These are phyloP conservation scores for Microdochium nivale DNA, from an alignment of 2,329 filamentous ascomycete species.

Conservation along the genomic window DNA sequence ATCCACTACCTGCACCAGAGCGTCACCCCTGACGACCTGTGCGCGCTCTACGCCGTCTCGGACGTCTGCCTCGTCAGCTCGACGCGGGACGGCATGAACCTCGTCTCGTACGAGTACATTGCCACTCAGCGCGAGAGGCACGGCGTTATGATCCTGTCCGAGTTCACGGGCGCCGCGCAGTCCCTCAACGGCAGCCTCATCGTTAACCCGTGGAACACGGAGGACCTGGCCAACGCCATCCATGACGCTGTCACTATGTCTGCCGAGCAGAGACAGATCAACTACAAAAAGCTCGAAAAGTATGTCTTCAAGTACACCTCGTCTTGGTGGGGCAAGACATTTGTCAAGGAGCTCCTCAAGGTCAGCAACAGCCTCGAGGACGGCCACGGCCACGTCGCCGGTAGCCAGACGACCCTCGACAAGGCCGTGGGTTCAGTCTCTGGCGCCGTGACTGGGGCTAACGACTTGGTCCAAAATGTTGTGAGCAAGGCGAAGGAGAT, in stretches of 20 bases:
- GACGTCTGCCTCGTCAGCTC: conserved; percentile 90
- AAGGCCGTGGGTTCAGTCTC: not conserved
- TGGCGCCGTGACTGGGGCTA: not conserved
- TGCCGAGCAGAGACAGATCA: conserved; percentile 74
- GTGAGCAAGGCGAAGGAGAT: not conserved
- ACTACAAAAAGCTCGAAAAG: conserved; percentile 85
- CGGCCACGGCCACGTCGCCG: not conserved
- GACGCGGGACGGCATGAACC: conserved; percentile 97
- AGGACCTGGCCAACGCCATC: conserved; percentile 86
- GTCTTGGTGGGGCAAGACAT: conserved; percentile 92
- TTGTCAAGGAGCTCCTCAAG: conserved; percentile 72
- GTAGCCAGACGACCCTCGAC: not conserved
- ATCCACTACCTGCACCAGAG: conserved; percentile 98
- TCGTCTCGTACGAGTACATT: conserved; percentile 98
- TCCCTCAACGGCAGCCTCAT: conserved; percentile 88
- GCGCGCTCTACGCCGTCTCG: conserved; percentile 84
- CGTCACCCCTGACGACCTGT: conserved; percentile 88
- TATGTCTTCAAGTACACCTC: conserved; percentile 98
- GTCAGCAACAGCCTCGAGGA: conserved; percentile 18
- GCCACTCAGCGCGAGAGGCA: conserved; percentile 85
- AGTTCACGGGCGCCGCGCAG: conserved; percentile 93
- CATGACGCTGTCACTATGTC: conserved; percentile 97
- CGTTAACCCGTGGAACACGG: conserved; percentile 98
- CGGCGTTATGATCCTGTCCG: conserved; percentile 88
- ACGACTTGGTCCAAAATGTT: not conserved